These are phyloP conservation scores for Blastobotrys attinorum DNA, from an alignment of 805 yeast species.

Conservation along the genomic window DNA sequence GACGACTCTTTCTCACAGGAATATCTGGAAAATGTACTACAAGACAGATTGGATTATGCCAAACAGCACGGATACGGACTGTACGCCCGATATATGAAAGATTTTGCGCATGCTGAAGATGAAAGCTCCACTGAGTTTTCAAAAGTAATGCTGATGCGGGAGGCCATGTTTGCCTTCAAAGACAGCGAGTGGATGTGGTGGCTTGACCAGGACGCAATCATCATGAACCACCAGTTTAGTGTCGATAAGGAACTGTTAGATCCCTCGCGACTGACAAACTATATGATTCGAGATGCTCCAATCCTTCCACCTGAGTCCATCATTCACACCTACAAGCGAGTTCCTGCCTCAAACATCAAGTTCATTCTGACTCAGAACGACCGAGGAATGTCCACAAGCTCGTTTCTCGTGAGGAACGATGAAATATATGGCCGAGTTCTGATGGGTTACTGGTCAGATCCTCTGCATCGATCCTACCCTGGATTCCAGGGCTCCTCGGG, in stretches of 20 bases:
- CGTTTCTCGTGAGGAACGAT: slow-evolving; percentile 65
- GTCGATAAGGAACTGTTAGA: slow-evolving; percentile 52
- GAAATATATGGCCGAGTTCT: slow-evolving; percentile 56
- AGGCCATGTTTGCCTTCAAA: slow-evolving; percentile 90
- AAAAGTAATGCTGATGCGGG: slow-evolving; percentile 56
- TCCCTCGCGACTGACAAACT: slow-evolving; percentile 50
- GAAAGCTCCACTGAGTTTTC: slow-evolving; percentile 72
- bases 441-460: slow-evolving; percentile 72
- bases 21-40: slow-evolving; percentile 58
- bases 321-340: slow-evolving; percentile 53
- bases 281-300: slow-evolving; percentile 64
- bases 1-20: slow-evolving; percentile 59
- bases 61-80: slow-evolving; percentile 72
- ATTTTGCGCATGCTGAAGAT: slow-evolving; percentile 58
- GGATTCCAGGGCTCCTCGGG: slow-evolving; percentile 42
- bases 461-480: slow-evolving; percentile 56
- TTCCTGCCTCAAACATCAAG: slow-evolving; percentile 47
- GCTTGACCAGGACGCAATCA: slow-evolving; percentile 63
- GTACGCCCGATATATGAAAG: slow-evolving; percentile 79
- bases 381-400: slow-evolving; percentile 54
- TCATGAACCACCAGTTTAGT: slow-evolving; percentile 62
- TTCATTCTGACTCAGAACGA: slow-evolving; percentile 66
- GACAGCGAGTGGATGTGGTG: slow-evolving; percentile 85
- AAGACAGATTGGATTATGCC: slow-evolving; percentile 86
- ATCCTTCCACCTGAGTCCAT: slow-evolving; percentile 40